Conservation (phyloP, 139 green algal species). For the Gonium pectorale region DNA sequence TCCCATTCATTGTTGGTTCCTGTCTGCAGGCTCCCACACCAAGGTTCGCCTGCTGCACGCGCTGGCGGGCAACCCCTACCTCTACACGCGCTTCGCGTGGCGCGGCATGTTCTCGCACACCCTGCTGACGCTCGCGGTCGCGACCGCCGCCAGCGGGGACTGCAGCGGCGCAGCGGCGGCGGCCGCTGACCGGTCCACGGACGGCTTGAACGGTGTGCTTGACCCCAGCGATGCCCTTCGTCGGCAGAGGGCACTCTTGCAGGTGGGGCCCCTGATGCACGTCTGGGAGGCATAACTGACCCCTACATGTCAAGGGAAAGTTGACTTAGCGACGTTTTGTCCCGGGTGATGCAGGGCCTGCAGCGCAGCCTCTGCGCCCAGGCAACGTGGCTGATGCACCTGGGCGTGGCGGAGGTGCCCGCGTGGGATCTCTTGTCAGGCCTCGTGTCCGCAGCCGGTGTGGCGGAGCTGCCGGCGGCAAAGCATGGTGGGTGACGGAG, state of each 20-base stretch:
- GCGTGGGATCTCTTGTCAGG: conserved; percentile 17
- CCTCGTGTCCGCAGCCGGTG: not conserved
- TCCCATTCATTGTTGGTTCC: not conserved
- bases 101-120: not conserved
- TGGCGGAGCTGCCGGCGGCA: not conserved
- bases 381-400: conserved; percentile 24
- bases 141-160: no score
- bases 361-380: not conserved
- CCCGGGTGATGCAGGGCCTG: not conserved
- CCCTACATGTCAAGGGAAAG: no score
- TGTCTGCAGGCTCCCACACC: not conserved
- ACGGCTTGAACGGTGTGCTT: no score
- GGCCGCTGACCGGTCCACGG: not conserved
- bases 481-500: not conserved
- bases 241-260: no score
- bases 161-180: not conserved
- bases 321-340: not conserved
- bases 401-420: conserved; percentile 31
- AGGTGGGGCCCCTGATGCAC: no score
- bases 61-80: conserved; percentile 32
- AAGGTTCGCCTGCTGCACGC: conserved; percentile 10
- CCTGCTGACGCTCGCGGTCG: not conserved
- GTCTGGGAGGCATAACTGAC: no score
- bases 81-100: conserved; percentile 18
- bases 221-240: no score